Base-by-base conservation (phyloP, 2,329 filamentous ascomycete genomes). In the Cladosporium sp. region DNA sequence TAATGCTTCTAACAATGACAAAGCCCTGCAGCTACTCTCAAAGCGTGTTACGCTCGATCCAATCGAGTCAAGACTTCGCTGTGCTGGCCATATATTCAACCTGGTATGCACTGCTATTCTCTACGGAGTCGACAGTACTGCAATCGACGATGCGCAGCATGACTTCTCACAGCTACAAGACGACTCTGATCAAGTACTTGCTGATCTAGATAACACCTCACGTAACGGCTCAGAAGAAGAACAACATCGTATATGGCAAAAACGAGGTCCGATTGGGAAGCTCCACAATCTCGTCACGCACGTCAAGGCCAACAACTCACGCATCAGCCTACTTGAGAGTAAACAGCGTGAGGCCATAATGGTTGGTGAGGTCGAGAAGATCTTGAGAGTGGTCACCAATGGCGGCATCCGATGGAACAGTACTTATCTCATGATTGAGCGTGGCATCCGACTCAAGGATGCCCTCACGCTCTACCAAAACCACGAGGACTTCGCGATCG, bases 1-100 rank as follows among this genome's bases (percentile, higher is more conserved):
- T 64, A 71, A 71, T 51, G 69, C 68, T 18, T 28, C 13, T n/a
- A 71, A 67, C 57, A 71, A 71, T 51, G 61, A 53, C 26, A 66
- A 49, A 8, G 57, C 28, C 32, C n/a, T 68, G 5, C 3, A 61
- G 3, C 10, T 43, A 5, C 28, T 59, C 13, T 25, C n/a, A 14
- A 25, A 32, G 28, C 28, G 28, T 30, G 30, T 67, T 26, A 21
- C 54, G 48, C 63, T 69, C 39, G 30, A 56, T 21, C n/a, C 16
- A 2, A 43, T 63, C 13, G 18, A 61, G 25, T 21, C 64, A 6
- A 54, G 68, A n/a, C 36, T 43, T 43, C 36, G 36, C 36, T 43
- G n/a, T 43, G n/a, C n/a, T 43, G n/a, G 36, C 36, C n/a, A 43
- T 43, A 43, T 43, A 14, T 43, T 16, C n/a, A 43, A 43, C 36